phyloP scores from a whole-genome alignment of 225 moss, liverwort and hornwort species.

The Straminergon stramineum region DNA sequence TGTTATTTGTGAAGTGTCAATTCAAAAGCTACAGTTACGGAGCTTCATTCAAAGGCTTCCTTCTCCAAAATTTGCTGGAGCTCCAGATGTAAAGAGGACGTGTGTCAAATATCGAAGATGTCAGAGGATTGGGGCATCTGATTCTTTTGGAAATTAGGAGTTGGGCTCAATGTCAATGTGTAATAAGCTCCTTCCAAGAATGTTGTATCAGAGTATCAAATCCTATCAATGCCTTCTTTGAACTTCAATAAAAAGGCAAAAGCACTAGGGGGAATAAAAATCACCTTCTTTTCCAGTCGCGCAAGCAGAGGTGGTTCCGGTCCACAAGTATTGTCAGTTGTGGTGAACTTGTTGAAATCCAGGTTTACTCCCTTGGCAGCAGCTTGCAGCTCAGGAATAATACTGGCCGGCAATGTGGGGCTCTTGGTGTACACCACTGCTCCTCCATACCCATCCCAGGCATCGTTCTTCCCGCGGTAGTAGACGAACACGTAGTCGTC shows the following conservation, averaged over 20 bases:
- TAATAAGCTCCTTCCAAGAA: neutral
- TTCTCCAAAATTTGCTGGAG: neutral
- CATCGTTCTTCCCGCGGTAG: conserved; percentile 92
- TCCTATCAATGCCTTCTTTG: neutral
- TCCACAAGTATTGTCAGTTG: conserved; percentile 78
- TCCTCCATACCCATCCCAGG: conserved; percentile 99
- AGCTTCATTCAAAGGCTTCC: neutral
- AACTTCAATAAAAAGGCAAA: neutral
- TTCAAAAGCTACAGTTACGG: neutral
- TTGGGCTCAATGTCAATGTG: no score
- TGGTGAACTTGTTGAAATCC: conserved; percentile 73
- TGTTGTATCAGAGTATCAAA: neutral
- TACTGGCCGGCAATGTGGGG: conserved; percentile 47
- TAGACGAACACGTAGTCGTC: conserved; percentile 83
- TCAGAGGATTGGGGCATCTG: neutral
- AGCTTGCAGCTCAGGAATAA: conserved; percentile 52
- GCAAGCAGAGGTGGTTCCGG: conserved; percentile 77
- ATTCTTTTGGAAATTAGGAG: neutral
- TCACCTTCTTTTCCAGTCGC: conserved; percentile 63
- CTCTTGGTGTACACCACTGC: conserved; percentile 87
- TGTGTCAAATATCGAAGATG: neutral
- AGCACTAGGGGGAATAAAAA: neutral
- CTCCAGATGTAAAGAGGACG: neutral
- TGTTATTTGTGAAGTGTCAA: neutral
- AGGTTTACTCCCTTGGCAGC: conserved; percentile 73